Evolutionary conservation across 225 moss, liverwort and hornwort genomes (phyloP), one percentile per base, ranked within the genome.

Genomic region (Takakia lepidozioides): DNA sequence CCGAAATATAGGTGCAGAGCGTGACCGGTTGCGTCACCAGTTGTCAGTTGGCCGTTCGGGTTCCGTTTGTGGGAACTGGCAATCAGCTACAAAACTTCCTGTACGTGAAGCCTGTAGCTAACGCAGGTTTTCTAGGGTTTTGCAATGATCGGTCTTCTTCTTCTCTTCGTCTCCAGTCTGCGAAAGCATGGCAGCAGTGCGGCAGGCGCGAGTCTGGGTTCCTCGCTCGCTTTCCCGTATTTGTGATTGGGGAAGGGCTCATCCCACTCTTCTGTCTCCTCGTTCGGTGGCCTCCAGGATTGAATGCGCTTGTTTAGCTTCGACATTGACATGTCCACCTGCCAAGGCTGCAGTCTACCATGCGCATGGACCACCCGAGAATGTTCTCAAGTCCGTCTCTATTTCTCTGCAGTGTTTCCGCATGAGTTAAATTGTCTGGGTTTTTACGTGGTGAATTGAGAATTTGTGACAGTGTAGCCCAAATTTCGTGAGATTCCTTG

Each of bases 321-420:
- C 73, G 2, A 47, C 71, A 7, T 58, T 54, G 38, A 27, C 57
- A 14, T 87, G 87, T 36, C 92, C 92, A 51, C 79, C 82, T 15
- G 75, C 82, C 49, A 73, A 76, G 29, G 92, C 84, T 54, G 74
- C 66, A 9, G 70, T 92, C 8, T 92, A 92, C 26, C 73, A 75
- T 58, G 66, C 65, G 61, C 77, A 77, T 53, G 92, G 92, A 26
- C 37, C 77, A 60, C 92, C 92, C 29, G 82, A 92, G 51, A 82
- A 68, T 13, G 87, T 92, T 2, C 76, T 88, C 61, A 87, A 80
- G 92, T 92, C 1, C 29, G 72, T 43, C 6, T 43, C 46, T 8
- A 19, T 10, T 1, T 39, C 51, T 36, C 41, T 20, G 20, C 18
- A 10, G n/a, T n/a, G n/a, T n/a, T n/a, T n/a, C n/a, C n/a, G n/a